Base-by-base conservation (phyloP, 2,329 filamentous ascomycete genomes). In the Sporothrix brunneoviolacea region DNA sequence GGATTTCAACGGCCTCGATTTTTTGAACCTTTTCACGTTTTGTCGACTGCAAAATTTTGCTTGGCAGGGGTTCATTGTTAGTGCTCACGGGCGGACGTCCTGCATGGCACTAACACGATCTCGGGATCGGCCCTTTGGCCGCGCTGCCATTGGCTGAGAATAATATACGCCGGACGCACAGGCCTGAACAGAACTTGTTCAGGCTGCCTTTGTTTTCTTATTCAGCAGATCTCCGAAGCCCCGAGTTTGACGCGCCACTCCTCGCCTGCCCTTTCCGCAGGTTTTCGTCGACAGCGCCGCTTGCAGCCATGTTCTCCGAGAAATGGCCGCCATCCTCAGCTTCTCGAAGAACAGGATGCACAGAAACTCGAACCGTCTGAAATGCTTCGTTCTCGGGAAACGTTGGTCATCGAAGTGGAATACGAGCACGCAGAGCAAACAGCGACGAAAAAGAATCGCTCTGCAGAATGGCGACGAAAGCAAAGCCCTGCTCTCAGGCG, bases 391-490 rank as follows among this genome's bases (percentile, higher is more conserved):
- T 13, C 6, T 6, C 13, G 32, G 7, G 32, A 35, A 13, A 35
- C 32, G n/a, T 5, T 35, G 12, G 32, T 6, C 13, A 35, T n/a
- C n/a, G n/a, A n/a, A n/a, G n/a, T 24, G 22, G 10, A 33, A 28
- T 37, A 36, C 43, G 24, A 15, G 13, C 32, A 7, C 6, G 32
- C 13, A 35, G n/a, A 30, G 16, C 24, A 33, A 35, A 48, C 27
- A 18, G 45, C 45, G 45, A 48, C 45, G 45, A 48, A 48, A 48
- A 48, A 27, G 28, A 48, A 40, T 7, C 32, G 32, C 24, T 5
- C 24, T 28, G 5, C 6, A 28, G 10, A 28, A 28, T 6, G 24
- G 24, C 6, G 32, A 13, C 12, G 13, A 35, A 13, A 15, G 7
- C 32, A 7, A 35, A 35, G 32, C 32, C 32, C 13, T 35, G 32